phyloP scores from a whole-genome alignment of 495 filamentous ascomycete species.

The Hypomontagnella submonticulosa region DNA sequence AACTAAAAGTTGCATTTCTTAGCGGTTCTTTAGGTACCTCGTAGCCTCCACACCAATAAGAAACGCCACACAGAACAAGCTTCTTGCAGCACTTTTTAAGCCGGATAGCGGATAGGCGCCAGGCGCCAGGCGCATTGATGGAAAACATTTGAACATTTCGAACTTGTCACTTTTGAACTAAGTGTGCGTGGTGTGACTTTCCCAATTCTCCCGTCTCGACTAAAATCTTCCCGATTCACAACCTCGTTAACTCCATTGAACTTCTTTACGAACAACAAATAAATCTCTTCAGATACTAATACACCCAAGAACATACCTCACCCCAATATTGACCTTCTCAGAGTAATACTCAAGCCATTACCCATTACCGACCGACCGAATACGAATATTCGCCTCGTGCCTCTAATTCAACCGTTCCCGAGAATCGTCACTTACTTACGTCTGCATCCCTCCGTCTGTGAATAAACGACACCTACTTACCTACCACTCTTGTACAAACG shows the following conservation, averaged over 20 bases:
- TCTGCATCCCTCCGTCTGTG: too few relatives aligned
- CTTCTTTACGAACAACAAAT: not conserved
- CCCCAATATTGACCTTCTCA: too few relatives aligned
- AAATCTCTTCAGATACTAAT: not conserved
- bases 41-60: slow-evolving; percentile 19
- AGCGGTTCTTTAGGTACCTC: slow-evolving; percentile 23
- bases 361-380: too few relatives aligned
- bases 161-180: not conserved
- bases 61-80: slow-evolving; percentile 30
- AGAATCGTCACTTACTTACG: too few relatives aligned
- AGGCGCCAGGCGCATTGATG: slow-evolving; percentile 33
- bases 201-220: slow-evolving; percentile 25
- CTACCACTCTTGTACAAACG: too few relatives aligned
- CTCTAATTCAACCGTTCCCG: too few relatives aligned
- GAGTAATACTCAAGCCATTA: too few relatives aligned
- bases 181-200: slow-evolving; percentile 40
- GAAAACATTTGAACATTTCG: slow-evolving; percentile 34
- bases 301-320: too few relatives aligned
- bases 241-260: not conserved
- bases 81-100: slow-evolving; percentile 16
- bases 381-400: too few relatives aligned
- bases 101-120: slow-evolving; percentile 14
- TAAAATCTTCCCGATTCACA: slow-evolving; percentile 22
- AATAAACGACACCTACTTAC: too few relatives aligned
- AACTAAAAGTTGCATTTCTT: slow-evolving; percentile 12